Conservation (phyloP, 306 rosid species). For the Quercus wislizeni region DNA sequence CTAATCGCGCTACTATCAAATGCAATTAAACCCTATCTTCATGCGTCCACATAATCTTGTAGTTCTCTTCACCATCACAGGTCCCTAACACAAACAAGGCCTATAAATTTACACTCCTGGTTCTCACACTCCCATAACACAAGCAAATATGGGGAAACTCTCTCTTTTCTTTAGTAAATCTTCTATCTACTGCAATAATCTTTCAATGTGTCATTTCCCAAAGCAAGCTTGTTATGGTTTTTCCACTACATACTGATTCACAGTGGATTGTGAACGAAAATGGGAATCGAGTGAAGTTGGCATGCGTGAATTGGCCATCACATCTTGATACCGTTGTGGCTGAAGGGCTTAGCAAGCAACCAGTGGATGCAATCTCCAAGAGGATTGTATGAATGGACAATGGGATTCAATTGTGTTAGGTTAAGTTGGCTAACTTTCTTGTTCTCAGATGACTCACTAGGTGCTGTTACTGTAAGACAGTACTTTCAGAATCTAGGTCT, state of each 20-base stretch:
- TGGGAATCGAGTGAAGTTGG: slow-evolving; percentile 71
- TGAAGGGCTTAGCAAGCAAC: slow-evolving; percentile 83
- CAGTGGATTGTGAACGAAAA: slow-evolving; percentile 71
- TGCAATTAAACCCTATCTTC: too few species aligned
- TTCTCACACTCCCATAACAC: too few species aligned
- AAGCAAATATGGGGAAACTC: slow-evolving; percentile 13
- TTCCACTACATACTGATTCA: slow-evolving; percentile 37
- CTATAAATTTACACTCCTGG: too few species aligned
- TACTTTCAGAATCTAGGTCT: slow-evolving; percentile 63
- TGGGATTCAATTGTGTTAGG: slow-evolving; percentile 94
- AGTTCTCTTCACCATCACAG: too few species aligned
- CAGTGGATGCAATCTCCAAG: slow-evolving; percentile 50
- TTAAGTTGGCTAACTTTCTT: slow-evolving; percentile 76
- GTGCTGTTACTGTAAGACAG: slow-evolving; percentile 62
- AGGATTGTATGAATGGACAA: slow-evolving; percentile 42
- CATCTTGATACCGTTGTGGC: slow-evolving; percentile 72
- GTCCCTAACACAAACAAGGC: too few species aligned
- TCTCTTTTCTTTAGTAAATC: background rate
- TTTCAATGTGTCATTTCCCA: background rate
- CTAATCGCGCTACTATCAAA: too few species aligned
- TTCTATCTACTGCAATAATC: background rate
- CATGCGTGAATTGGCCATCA: slow-evolving; percentile 83
- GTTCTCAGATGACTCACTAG: slow-evolving; percentile 55
- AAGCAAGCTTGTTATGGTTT: slow-evolving; percentile 10
- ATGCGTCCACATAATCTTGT: too few species aligned